Percentiles rank a stretch among this genome's conserved stretches.
phyloP scores from a whole-genome alignment of 306 rosid genomes.

The Potentilla sterilis region DNA sequence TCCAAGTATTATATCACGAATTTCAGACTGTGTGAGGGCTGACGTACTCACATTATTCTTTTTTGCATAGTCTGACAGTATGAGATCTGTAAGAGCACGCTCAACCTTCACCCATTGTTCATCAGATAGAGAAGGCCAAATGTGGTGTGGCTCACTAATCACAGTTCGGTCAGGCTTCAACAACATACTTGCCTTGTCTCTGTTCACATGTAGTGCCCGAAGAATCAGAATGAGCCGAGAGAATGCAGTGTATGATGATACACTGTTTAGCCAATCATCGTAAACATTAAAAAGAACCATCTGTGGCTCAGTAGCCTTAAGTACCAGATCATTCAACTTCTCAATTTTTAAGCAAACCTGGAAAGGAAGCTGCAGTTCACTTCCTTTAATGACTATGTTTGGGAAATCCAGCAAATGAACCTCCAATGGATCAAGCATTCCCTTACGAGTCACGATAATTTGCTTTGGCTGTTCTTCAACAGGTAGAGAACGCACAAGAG shows the following conservation, averaged over 20 bases:
- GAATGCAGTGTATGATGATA: constrained; percentile 95
- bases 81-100: constrained; percentile 92
- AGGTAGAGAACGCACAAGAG: constrained; percentile 92
- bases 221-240: constrained; percentile 88
- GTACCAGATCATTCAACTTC: constrained; percentile 91
- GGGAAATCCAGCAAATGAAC: constrained; percentile 94
- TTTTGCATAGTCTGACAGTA: constrained; percentile 93
- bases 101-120: constrained; percentile 99
- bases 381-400: constrained; percentile 90
- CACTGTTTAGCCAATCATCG: constrained; percentile 97
- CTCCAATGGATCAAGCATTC: constrained; percentile 98
- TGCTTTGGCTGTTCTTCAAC: constrained; percentile 98
- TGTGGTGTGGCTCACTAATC: constrained; percentile 89
- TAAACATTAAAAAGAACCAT: constrained; percentile 97
- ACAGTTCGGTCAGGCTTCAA: constrained; percentile 94
- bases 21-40: constrained; percentile 91
- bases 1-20: constrained; percentile 94
- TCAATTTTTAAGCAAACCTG: constrained; percentile 95
- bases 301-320: constrained; percentile 97
- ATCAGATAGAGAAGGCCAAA: constrained; percentile 96
- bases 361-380: constrained; percentile 97
- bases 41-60: constrained; percentile 96
- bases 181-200: constrained; percentile 94
- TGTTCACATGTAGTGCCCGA: constrained; percentile 92
- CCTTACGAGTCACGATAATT: constrained; percentile 94